Base-by-base conservation (phyloP, 345 rosid genomes). In the Gossypioides kirkii region DNA sequence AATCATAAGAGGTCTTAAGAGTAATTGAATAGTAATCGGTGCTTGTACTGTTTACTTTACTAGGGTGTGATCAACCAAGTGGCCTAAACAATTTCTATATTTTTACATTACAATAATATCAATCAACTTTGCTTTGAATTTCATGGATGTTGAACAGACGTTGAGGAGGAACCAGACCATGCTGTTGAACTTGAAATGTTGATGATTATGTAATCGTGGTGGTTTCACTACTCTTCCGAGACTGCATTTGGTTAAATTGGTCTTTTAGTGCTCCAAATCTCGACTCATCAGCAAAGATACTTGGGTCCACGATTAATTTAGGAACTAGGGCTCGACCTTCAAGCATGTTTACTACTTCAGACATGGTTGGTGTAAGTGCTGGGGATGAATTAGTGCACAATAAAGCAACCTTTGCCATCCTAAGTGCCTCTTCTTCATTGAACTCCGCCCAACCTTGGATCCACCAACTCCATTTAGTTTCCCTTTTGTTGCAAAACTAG, bases 341-440 rank as follows among this genome's bases (percentile, higher is more conserved):
- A 41, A 86, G 82, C 90, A 85, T 85, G 43, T 64, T 81, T 56
- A 82, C 87, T 25, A 85, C 90, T 65, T 78, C 77, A 0, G 89
- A 86, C 90, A 88, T 88, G 49, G 36, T 72, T 7, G 91, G 91
- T 56, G 89, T 74, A 18, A 77, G 69, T 2, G 85, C 61, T 0
- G 85, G 86, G 18, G 86, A 86, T 16, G 72, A 76, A 72, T 83
- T 86, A 8, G 88, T 83, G 75, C 89, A 88, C 41, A 83, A 11
- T 32, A 86, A 74, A 7, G 91, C 80, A 2, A 84, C 86, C 76
- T 80, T 80, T 28, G 82, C 78, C 88, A 87, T 80, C 62, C 81
- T 80, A 69, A 81, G 79, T 32, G 77, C 89, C 42, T 85, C 91
- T 76, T 46, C 79, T 22, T 53, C 36, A 20, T 81, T 62, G 69